Conservation (phyloP, 768 basidiomycete species). For the Hortiboletus flavorubellus region DNA sequence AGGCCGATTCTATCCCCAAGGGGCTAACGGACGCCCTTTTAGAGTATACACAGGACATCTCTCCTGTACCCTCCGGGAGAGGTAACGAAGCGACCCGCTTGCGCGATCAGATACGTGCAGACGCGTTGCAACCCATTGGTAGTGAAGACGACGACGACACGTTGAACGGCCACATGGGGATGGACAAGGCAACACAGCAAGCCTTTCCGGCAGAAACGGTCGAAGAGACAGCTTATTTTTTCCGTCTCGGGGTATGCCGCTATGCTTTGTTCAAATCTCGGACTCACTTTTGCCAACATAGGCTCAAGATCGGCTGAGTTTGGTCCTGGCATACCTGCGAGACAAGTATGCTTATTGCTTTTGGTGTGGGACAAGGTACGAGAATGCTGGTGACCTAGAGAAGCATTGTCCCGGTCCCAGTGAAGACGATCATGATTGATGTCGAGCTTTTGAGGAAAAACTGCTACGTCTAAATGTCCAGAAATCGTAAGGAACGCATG, state of each 20-base stretch:
- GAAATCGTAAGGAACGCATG: slow-evolving; percentile 17
- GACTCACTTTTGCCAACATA: slow-evolving; percentile 31
- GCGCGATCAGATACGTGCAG: slow-evolving; percentile 69
- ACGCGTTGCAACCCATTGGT: slow-evolving; percentile 56
- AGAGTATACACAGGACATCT: slow-evolving; percentile 33
- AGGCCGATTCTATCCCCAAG: slow-evolving; percentile 61
- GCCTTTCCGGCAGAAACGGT: slow-evolving; percentile 53
- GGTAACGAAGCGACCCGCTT: slow-evolving; percentile 44
- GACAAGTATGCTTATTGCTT: slow-evolving; percentile 75
- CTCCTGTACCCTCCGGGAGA: slow-evolving; percentile 8
- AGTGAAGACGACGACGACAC: slow-evolving; percentile 35
- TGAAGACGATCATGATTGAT: slow-evolving; percentile 78
- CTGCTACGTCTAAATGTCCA: background rate
- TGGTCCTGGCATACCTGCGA: slow-evolving; percentile 73
- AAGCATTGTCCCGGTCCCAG: slow-evolving; percentile 68
- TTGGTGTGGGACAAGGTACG: slow-evolving; percentile 84
- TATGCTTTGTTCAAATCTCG: slow-evolving; percentile 3
- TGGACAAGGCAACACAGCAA: slow-evolving; percentile 22
- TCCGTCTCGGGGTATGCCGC: slow-evolving; percentile 56
- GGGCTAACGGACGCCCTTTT: slow-evolving; percentile 58
- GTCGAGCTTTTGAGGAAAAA: background rate
- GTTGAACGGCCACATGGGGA: slow-evolving; percentile 15
- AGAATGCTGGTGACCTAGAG: slow-evolving; percentile 54
- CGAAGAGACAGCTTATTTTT: slow-evolving; percentile 64
- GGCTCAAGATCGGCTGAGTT: slow-evolving; percentile 66